Conservation (phyloP, 495 filamentous ascomycete species). For the Rusavskia elegans region DNA sequence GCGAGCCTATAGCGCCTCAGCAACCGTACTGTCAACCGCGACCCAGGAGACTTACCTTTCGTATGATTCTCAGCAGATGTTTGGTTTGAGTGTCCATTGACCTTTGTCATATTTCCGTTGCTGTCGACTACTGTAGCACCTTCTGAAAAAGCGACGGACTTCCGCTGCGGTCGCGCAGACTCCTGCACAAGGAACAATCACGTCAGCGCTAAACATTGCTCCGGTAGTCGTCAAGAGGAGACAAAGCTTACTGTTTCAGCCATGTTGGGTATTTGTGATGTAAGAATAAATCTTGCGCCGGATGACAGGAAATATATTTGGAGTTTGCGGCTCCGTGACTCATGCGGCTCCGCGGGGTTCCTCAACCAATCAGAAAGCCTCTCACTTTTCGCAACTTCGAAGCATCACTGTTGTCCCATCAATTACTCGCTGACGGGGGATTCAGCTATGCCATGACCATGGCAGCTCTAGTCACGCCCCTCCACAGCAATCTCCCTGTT, state of each 20-base stretch:
- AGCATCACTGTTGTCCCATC: neutral
- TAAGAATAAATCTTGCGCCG: neutral
- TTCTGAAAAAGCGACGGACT: conserved; percentile 82
- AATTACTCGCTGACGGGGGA: neutral
- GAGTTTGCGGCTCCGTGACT: neutral
- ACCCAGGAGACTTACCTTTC: conserved; percentile 31
- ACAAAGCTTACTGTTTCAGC: neutral
- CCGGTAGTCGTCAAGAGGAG: too few species aligned
- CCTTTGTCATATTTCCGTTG: conserved; percentile 65
- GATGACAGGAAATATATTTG: too few species aligned
- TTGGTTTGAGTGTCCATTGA: conserved; percentile 47
- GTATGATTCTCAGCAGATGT: conserved; percentile 53
- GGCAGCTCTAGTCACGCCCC: neutral
- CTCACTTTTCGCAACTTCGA: neutral
- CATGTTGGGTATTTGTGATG: neutral
- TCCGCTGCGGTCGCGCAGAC: conserved; percentile 37
- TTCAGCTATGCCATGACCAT: neutral
- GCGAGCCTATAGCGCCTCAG: conserved; percentile 14
- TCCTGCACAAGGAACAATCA: neutral
- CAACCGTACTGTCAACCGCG: conserved; percentile 6
- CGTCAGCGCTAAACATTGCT: neutral
- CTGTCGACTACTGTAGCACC: conserved; percentile 67
- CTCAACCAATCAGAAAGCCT: neutral
- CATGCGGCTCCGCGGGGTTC: neutral
- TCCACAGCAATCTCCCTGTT: neutral